Conservation (phyloP, 352 stramenopile genomes). For the Phytopythium chamaehyphon region DNA sequence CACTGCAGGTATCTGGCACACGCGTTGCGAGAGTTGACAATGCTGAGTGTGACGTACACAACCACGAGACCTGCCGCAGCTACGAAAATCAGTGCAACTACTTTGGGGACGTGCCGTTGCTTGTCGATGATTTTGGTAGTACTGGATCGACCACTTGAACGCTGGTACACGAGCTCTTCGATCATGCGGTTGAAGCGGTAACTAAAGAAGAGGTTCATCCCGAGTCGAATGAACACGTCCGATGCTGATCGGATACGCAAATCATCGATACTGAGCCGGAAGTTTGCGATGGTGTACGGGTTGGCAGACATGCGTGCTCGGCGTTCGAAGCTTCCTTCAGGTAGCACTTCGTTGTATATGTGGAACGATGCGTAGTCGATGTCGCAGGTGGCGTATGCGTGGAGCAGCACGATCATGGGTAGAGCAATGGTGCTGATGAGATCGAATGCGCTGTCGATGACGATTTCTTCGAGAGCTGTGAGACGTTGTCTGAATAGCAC, state of each 20-base stretch:
- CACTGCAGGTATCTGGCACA: constrained; percentile 20
- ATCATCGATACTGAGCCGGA: constrained; percentile 25
- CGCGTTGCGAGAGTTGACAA: constrained; percentile 6
- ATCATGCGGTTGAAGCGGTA: constrained; percentile 33
- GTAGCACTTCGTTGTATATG: constrained; percentile 22
- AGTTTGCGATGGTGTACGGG: constrained; percentile 18
- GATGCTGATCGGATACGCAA: constrained; percentile 20
- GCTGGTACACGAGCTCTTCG: constrained; percentile 17
- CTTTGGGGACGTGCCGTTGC: constrained; percentile 7
- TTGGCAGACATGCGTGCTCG: constrained; percentile 23
- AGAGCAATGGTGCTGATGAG: constrained; percentile 23
- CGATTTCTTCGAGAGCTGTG: constrained; percentile 20
- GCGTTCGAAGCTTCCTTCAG: constrained; percentile 25
- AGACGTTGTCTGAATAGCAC: neutral
- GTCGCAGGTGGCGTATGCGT: constrained; percentile 19
- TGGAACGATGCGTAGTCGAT: constrained; percentile 20
- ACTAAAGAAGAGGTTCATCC: constrained; percentile 28
- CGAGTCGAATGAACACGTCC: constrained; percentile 24
- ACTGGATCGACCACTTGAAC: neutral
- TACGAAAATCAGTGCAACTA: constrained; percentile 8
- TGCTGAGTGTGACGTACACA: constrained; percentile 4
- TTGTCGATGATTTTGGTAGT: neutral
- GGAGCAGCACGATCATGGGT: constrained; percentile 19
- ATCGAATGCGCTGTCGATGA: constrained; percentile 33
- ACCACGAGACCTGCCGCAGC: constrained; percentile 10